Conservation (phyloP, 2,329 filamentous ascomycete species). For the Colletotrichum euphorbiae region DNA sequence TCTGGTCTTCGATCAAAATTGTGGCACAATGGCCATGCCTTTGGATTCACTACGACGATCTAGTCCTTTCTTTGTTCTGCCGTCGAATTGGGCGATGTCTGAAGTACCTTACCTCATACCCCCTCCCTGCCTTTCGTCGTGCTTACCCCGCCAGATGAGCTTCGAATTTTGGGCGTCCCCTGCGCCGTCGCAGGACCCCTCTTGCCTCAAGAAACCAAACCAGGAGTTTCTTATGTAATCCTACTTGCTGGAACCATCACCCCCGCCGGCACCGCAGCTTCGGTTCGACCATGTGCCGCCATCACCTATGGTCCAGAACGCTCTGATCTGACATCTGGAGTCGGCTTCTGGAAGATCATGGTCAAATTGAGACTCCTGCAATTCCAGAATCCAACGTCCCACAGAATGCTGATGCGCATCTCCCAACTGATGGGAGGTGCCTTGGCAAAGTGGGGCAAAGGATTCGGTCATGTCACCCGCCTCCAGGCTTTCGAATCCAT, state of each 20-base stretch:
- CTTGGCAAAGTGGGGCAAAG: slow-evolving; percentile 23
- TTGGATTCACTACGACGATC: background rate
- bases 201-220: background rate
- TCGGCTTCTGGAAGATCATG: background rate
- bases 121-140: background rate
- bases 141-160: slow-evolving; percentile 31
- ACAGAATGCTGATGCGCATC: slow-evolving; percentile 22
- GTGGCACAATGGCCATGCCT: background rate
- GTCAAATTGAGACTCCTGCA: background rate
- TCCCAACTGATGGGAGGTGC: background rate
- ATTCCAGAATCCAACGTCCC: slow-evolving; percentile 9
- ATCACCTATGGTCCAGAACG: background rate
- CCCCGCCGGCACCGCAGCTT: no score
- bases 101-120: no score
- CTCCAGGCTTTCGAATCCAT: slow-evolving; percentile 3
- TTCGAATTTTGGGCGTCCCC: slow-evolving; percentile 16
- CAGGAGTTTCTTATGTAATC: slow-evolving; percentile 13
- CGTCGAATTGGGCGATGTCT: no score
- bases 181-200: background rate
- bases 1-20: slow-evolving; percentile 11
- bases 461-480: slow-evolving; percentile 24
- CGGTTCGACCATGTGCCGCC: no score
- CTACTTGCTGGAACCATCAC: background rate
- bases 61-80: slow-evolving; percentile 29
- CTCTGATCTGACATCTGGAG: background rate